Evolutionary conservation across 1,284 basidiomycete genomes (phyloP), one percentile per base, ranked within the genome.

Genomic region (Marasmius tenuissimus): DNA sequence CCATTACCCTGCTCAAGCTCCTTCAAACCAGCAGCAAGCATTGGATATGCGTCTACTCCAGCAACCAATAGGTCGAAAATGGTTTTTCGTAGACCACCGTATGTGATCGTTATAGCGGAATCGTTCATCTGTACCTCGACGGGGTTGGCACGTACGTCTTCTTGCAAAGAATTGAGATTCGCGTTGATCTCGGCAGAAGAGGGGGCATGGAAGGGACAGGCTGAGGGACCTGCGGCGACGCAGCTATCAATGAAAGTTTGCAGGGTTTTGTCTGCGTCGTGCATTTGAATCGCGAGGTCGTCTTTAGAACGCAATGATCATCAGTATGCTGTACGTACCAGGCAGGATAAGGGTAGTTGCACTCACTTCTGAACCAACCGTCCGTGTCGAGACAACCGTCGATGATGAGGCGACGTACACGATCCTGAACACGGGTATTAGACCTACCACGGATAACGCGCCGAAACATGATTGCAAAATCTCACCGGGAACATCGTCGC

Each of bases 401-500:
- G 14, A 80, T 70, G 12, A 78, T 65, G 20, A 79, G 12, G 7
- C 76, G 73, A 54, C 74, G 76, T 22, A 79, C 68, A 51, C 75
- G 76, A 61, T 79, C 74, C 78, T 80, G 42, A 4, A 14, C 20
- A 14, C 4, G 14, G 42, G 14, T 40, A 14, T 53, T 11, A 61
- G 33, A 61, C 22, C 6, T n/a, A 14, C 8, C 2, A 22, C 9
- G 11, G 3, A 38, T 20, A 7, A 12, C n/a, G n/a, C n/a, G n/a
- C 4, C 9, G 16, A 20, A n/a, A 12, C 5, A 10, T 39, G 38
- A 14, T 11, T 37, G 35, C 34, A 39, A 18, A n/a, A 16, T 69
- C 73, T 63, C 66, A 79, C 81, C 0, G 83, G 81, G 62, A 81
- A 83, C 70, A 84, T 76, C 1, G 81, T 68, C 0, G 81, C 76